These are phyloP conservation scores for Hyaloraphidium curvatum DNA, from an alignment of 192 early-diverging fungal species.

Conservation along the genomic window DNA sequence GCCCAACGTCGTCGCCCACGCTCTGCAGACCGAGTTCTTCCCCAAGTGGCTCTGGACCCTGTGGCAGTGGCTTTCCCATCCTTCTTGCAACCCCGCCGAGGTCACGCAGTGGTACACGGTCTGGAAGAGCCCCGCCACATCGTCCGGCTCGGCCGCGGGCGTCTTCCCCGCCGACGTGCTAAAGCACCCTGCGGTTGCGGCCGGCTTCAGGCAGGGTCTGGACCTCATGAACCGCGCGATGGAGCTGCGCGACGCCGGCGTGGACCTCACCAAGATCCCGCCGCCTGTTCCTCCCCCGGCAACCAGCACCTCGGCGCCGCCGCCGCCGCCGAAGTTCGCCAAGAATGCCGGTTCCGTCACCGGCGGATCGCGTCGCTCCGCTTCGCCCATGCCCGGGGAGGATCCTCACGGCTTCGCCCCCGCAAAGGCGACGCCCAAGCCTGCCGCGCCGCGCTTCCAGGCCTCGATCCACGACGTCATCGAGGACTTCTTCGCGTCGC, in stretches of 20 bases:
- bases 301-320: neutral
- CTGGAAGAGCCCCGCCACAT: no score
- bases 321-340: constrained; percentile 5
- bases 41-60: constrained; percentile 53
- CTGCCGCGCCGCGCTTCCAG: constrained; percentile 12
- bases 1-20: constrained; percentile 24
- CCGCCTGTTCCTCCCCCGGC: neutral
- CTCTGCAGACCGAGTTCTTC: constrained; percentile 61
- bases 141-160: no score
- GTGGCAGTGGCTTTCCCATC: constrained; percentile 42
- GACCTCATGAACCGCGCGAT: constrained; percentile 40
- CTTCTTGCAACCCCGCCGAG: constrained; percentile 31
- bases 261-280: constrained; percentile 8
- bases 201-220: constrained; percentile 40
- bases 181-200: constrained; percentile 20
- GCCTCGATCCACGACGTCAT: constrained; percentile 35
- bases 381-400: constrained; percentile 10
- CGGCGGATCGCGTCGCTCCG: constrained; percentile 13
- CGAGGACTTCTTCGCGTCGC: constrained; percentile 28
- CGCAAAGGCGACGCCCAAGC: constrained; percentile 8
- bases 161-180: constrained; percentile 25
- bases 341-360: constrained; percentile 8
- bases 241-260: constrained; percentile 12
- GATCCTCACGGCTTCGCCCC: neutral
- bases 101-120: constrained; percentile 45